A percentile compares a stretch with the other conserved stretches of the same genome.
Evolutionary conservation across 306 rosid genomes (phyloP).

Genomic region (Corylus heterophylla): DNA sequence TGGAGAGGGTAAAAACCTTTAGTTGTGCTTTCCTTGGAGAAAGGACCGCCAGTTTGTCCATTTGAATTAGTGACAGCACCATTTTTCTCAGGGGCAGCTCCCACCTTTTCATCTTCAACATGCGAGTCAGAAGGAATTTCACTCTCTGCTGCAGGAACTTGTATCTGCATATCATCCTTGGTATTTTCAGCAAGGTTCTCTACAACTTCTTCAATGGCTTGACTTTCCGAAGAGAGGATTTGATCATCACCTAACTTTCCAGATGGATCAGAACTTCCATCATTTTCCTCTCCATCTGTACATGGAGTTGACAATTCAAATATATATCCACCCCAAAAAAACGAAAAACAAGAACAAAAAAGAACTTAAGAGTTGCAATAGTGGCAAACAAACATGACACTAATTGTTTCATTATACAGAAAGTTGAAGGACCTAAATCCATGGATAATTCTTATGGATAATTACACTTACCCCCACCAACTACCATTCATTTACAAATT

Average conservation of each 20-base stretch:
- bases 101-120: slow-evolving; percentile 37
- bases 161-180: slow-evolving; percentile 21
- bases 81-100: slow-evolving; percentile 33
- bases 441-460: not conserved
- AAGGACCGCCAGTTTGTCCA: slow-evolving; percentile 31
- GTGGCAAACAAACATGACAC: not conserved
- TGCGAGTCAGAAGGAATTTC: slow-evolving; percentile 39
- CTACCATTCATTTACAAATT: too few relatives aligned
- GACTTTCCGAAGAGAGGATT: slow-evolving; percentile 22
- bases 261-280: slow-evolving; percentile 22
- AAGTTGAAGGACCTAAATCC: slow-evolving; percentile 1
- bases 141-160: slow-evolving; percentile 25
- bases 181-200: slow-evolving; percentile 20
- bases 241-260: slow-evolving; percentile 23
- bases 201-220: slow-evolving; percentile 22
- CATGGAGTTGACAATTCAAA: slow-evolving; percentile 2
- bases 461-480: too few relatives aligned
- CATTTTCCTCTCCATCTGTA: slow-evolving; percentile 13
- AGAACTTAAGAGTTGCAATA: not conserved
- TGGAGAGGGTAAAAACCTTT: slow-evolving; percentile 40
- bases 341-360: not conserved
- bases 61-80: slow-evolving; percentile 32
- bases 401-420: not conserved
- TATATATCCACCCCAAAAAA: not conserved
- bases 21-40: slow-evolving; percentile 37